These are phyloP conservation scores for Paramecium primaurelia DNA, from an alignment of 73 alveolate genomes.

Conservation along the genomic window DNA sequence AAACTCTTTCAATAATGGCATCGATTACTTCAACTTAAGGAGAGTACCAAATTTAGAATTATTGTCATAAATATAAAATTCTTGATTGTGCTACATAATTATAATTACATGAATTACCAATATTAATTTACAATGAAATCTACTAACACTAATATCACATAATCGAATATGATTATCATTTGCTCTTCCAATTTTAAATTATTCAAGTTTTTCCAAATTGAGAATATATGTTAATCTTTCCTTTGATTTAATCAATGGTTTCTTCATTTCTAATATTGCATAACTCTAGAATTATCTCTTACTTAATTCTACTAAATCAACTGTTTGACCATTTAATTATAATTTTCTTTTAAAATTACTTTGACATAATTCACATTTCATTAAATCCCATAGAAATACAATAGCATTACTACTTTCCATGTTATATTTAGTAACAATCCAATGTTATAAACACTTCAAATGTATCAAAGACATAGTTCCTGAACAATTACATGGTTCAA, in stretches of 20 bases:
- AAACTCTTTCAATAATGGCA: conserved; percentile 8
- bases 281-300: not conserved
- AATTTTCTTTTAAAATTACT: conserved; percentile 12
- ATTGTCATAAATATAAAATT: conserved; percentile 31
- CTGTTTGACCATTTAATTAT: not conserved
- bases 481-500: conserved; percentile 91
- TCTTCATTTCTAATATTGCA: conserved; percentile 12
- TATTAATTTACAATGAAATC: conserved; percentile 43
- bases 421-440: conserved; percentile 83
- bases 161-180: conserved; percentile 57
- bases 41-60: conserved; percentile 60
- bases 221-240: conserved; percentile 23
- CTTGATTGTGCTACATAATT: not conserved
- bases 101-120: not conserved
- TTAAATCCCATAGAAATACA: conserved; percentile 49
- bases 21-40: conserved; percentile 12
- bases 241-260: not conserved
- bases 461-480: conserved; percentile 94
- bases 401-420: not conserved
- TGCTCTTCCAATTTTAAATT: conserved; percentile 60
- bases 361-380: conserved; percentile 63
- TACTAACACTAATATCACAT: conserved; percentile 56
- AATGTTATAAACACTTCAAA: conserved; percentile 81
- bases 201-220: not conserved
- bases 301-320: conserved; percentile 52